These are phyloP conservation scores for Iris pallida DNA, from an alignment of 116 monocot genomes.

Conservation along the genomic window DNA sequence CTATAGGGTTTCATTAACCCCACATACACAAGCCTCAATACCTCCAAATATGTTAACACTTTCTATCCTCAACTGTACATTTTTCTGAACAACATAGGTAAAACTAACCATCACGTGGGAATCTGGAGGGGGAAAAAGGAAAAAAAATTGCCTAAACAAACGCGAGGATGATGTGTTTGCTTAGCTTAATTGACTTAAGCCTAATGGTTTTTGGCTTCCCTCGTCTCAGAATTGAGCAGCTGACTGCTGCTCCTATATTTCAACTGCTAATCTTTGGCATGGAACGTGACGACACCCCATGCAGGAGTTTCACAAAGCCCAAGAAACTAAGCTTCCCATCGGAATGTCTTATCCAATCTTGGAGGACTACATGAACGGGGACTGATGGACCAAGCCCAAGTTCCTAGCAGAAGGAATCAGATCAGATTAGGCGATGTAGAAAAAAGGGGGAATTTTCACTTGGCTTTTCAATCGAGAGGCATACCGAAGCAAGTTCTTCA, in stretches of 20 bases:
- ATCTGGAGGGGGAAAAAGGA: neutral
- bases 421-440: neutral
- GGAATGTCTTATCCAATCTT: constrained; percentile 77
- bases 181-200: neutral
- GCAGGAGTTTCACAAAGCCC: constrained; percentile 78
- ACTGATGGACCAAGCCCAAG: constrained; percentile 72
- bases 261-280: constrained; percentile 34
- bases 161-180: constrained; percentile 3
- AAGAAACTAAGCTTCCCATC: constrained; percentile 87
- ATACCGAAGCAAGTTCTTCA: constrained; percentile 54
- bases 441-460: neutral
- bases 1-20: too few relatives aligned
- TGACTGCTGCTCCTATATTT: neutral
- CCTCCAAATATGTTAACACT: neutral
- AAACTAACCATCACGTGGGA: neutral
- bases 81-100: neutral
- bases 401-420: constrained; percentile 32
- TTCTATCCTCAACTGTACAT: constrained; percentile 1
- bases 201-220: neutral
- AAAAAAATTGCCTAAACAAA: neutral
- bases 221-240: neutral
- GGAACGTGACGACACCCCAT: constrained; percentile 47
- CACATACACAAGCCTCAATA: too few relatives aligned
- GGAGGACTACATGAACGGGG: constrained; percentile 68
- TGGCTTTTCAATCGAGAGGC: neutral